A percentile compares a stretch with the other conserved stretches of the same genome.
phyloP scores from a whole-genome alignment of 139 green algal species.

The Chlorella sorokiniana region DNA sequence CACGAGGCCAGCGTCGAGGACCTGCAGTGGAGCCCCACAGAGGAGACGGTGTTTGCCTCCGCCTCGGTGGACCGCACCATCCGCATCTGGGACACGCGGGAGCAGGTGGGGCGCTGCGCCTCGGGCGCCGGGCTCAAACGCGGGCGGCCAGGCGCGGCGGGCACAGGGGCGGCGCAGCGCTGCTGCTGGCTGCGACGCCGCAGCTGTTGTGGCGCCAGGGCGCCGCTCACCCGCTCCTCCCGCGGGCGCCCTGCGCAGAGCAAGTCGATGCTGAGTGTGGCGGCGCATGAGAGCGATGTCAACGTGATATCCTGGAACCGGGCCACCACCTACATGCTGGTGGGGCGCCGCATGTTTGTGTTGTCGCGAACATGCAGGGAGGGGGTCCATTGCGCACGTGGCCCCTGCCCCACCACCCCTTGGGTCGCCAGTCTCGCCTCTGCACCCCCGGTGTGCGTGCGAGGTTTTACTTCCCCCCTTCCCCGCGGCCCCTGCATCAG shows the following conservation, averaged over 20 bases:
- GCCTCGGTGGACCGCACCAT: slow-evolving; percentile 81
- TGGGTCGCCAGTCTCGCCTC: background rate
- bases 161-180: too few relatives aligned
- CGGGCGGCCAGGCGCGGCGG: too few relatives aligned
- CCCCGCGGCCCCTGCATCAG: background rate
- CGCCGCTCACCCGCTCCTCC: too few relatives aligned
- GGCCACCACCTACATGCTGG: slow-evolving; percentile 90
- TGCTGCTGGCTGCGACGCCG: too few relatives aligned
- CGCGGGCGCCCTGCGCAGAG: background rate
- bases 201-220: too few relatives aligned
- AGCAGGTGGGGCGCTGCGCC: slow-evolving; percentile 34
- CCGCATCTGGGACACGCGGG: slow-evolving; percentile 89
- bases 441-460: too few relatives aligned
- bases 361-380: background rate
- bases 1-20: slow-evolving; percentile 88
- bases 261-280: slow-evolving; percentile 45
- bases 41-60: slow-evolving; percentile 92
- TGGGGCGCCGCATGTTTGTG: background rate
- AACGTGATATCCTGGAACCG: slow-evolving; percentile 98
- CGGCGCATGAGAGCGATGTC: slow-evolving; percentile 86
- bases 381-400: background rate
- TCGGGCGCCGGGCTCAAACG: too few relatives aligned
- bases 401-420: too few relatives aligned
- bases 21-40: slow-evolving; percentile 92
- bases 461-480: background rate